A percentile compares a stretch with the other conserved stretches of the same genome.
Evolutionary conservation across 352 stramenopile genomes (phyloP).

Genomic region (Achlya hypogyna): DNA sequence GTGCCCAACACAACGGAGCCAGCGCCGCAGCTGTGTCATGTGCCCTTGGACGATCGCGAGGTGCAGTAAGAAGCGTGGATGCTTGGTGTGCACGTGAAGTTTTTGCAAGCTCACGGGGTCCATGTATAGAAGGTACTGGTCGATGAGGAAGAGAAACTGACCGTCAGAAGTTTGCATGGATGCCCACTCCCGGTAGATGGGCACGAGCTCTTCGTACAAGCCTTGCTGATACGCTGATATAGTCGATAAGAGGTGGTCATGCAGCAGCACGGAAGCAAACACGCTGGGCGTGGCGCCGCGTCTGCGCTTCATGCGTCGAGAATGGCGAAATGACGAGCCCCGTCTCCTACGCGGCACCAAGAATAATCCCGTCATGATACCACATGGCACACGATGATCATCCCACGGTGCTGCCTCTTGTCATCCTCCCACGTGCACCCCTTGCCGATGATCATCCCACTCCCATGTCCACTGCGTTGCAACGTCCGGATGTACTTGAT

Average conservation of each 20-base stretch:
- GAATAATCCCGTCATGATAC: background rate
- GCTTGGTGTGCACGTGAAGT: background rate
- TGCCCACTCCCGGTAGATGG: slow-evolving; percentile 1
- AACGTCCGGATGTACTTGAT: background rate
- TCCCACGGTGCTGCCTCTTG: background rate
- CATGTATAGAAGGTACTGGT: slow-evolving; percentile 7
- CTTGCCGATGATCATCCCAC: slow-evolving; percentile 6
- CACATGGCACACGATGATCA: background rate
- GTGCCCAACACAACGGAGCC: background rate
- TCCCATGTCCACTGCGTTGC: background rate
- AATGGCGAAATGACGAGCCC: background rate
- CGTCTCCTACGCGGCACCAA: no score
- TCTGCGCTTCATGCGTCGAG: slow-evolving; percentile 4
- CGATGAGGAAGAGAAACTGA: slow-evolving; percentile 8
- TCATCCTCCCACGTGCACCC: slow-evolving; percentile 3
- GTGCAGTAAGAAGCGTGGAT: slow-evolving; percentile 8
- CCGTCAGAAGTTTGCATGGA: background rate
- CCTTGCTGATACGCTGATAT: slow-evolving; percentile 12
- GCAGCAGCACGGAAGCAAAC: background rate
- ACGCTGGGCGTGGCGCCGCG: background rate
- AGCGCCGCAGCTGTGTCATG: background rate
- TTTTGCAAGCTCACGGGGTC: slow-evolving; percentile 14
- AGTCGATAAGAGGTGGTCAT: background rate
- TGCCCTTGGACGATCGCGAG: slow-evolving; percentile 2
- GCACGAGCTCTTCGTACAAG: slow-evolving; percentile 5